Evolutionary conservation across 345 rosid genomes (phyloP), one percentile per base, ranked within the genome.

Genomic region (Firmiana major): DNA sequence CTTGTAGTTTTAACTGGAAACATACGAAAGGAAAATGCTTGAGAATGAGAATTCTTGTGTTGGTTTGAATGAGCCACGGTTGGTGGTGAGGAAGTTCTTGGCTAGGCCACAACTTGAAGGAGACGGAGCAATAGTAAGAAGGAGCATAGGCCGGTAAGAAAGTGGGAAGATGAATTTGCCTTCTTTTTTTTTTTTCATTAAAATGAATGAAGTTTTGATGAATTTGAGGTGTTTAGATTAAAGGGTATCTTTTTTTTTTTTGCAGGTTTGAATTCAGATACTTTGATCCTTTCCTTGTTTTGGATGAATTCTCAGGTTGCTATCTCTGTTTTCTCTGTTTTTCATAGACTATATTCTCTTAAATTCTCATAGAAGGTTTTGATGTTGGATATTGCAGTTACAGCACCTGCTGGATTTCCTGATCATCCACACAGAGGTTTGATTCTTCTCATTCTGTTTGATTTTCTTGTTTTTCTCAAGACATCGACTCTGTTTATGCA

Each of bases 341-440:
- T 68, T 45, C 48, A 31, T 31, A 31, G 34, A 3, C 34, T 63
- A 22, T 21, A 8, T 59, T 13, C 4, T 77, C 4, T 77, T 40
- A 12, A 19, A 26, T 5, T 34, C 6, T 71, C 12, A 13, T 11
- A 45, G 1, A 31, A 31, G 16, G 22, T 53, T 46, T 63, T 64
- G 28, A 53, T 78, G 63, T 71, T 77, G 72, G 58, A 11, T 68
- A 5, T 69, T 85, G 13, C 91, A 92, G 98, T 88, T 38, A 86
- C 93, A 64, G 87, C 97, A 62, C 97, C 97, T 31, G 87, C 94
- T 63, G 98, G 98, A 62, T 94, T 94, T 81, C 97, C 94, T 63
- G 98, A 94, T 82, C 98, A 94, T 83, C 98, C 98, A 49, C 98
- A 94, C 24, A 91, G 97, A 94, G 98, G 98, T 92, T 57, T 67